Base-by-base conservation (phyloP, 2,329 filamentous ascomycete species). In the Hymenoscyphus linearis region DNA sequence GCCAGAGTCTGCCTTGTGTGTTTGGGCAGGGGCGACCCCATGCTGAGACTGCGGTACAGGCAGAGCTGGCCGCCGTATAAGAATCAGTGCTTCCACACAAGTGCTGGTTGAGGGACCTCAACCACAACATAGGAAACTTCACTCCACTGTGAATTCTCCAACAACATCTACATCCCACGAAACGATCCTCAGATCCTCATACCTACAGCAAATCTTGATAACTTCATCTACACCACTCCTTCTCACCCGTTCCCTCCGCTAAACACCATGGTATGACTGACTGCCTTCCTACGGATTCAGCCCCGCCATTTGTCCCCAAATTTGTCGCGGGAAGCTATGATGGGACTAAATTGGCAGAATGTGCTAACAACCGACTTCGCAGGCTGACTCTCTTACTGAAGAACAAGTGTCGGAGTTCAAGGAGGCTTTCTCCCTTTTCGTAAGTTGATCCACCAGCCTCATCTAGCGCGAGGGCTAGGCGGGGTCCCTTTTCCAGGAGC, bases 391-490 rank as follows among this genome's bases (percentile, higher is more conserved):
- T 78, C 89, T 99, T 75, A 98, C 95, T 73, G 95, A 99, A 85
- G 95, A 99, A 83, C 95, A 99, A 86, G 95, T 99, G 77, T 98
- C 95, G 77, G 95, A 99, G 83, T 99, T 98, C 85, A 99, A 98
- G 90, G 95, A 99, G 83, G 95, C 95, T 60, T 99, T 99, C 82
- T 99, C 95, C 77, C 91, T 99, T 70, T 99, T 99, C 80, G 95
- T 99, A 88, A 88, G 95, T 87, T 60, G 63, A 52, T 52, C 60
- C 36, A 58, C 14, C 27, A 34, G 36, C 55, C 27, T 44, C 18
- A 56, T 65, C 60, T 65, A 62, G 67, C 65, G 55, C 61, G 55
- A 61, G 58, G 34, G 34, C 27, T 54, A 31, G 61, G 54, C 62
- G 35, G 55, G 56, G 64, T 13, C 59, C 36, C 27, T 36, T 47